Conservation (phyloP, 2,329 filamentous ascomycete species). For the Fusarium nanum region DNA sequence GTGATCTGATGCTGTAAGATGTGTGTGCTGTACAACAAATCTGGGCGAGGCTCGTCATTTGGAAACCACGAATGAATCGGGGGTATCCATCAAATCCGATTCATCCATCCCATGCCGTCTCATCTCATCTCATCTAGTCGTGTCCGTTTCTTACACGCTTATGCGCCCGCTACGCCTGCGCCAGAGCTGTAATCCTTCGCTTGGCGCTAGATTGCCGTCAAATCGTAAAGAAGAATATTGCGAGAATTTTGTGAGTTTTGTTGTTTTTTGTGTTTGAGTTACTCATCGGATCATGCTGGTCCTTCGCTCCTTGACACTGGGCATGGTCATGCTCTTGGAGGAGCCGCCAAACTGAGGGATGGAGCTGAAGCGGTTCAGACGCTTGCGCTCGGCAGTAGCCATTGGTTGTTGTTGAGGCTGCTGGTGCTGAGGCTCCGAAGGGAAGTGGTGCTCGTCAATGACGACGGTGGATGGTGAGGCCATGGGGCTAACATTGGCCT, state of each 20-base stretch:
- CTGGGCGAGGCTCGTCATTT: constrained; percentile 28
- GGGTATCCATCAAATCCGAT: constrained; percentile 42
- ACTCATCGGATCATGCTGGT: constrained; percentile 54
- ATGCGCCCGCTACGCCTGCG: constrained; percentile 37
- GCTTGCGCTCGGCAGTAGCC: constrained; percentile 56
- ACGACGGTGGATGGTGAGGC: constrained; percentile 44
- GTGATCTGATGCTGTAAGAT: constrained; percentile 17
- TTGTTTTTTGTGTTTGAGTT: constrained; percentile 25
- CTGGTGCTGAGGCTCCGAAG: constrained; percentile 28
- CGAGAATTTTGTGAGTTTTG: constrained; percentile 29
- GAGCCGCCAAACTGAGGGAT: constrained; percentile 64
- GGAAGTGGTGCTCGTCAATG: constrained; percentile 40
- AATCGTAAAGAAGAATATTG: constrained; percentile 37
- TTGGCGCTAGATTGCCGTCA: constrained; percentile 42
- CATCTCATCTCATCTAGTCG: constrained; percentile 39
- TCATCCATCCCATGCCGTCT: constrained; percentile 38
- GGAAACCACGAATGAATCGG: constrained; percentile 28
- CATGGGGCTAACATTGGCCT: constrained; percentile 41
- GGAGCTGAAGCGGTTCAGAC: constrained; percentile 65
- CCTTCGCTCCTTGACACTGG: constrained; percentile 56
- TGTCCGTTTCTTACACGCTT: constrained; percentile 37
- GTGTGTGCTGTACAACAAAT: constrained; percentile 17
- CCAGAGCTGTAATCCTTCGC: constrained; percentile 27
- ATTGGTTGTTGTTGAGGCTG: constrained; percentile 30
- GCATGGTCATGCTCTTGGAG: constrained; percentile 52